Percentiles rank a stretch among this genome's conserved stretches.
Evolutionary conservation across 2,329 filamentous ascomycete species (phyloP).

Genomic region (Sclerotiophoma versabilis): DNA sequence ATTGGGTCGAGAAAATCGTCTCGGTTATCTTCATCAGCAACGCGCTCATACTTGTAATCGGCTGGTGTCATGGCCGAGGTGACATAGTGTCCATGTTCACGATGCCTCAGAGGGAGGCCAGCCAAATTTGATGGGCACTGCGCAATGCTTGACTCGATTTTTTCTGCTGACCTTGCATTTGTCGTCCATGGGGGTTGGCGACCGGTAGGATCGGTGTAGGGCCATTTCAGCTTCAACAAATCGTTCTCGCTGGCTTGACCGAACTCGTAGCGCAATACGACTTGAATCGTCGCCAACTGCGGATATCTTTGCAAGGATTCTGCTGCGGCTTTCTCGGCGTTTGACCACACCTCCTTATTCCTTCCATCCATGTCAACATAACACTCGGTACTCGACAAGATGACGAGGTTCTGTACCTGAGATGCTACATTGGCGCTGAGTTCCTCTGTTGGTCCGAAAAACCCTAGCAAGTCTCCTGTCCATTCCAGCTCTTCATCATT

Average conservation of each 20-base stretch:
- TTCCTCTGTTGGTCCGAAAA: no score
- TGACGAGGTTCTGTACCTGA: background rate
- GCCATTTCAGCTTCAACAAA: background rate
- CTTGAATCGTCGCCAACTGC: background rate
- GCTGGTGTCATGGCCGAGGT: no score
- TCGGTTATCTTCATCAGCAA: background rate
- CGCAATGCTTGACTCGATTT: background rate
- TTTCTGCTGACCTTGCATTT: background rate
- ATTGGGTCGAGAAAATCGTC: background rate
- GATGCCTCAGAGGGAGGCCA: background rate
- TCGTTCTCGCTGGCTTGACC: background rate
- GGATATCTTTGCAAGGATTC: background rate
- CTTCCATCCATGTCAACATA: no score
- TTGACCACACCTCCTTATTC: no score
- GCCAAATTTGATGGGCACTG: background rate
- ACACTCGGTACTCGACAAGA: no score
- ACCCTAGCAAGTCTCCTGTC: no score
- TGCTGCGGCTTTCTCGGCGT: no score
- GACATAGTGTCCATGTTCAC: background rate
- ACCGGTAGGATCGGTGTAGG: no score
- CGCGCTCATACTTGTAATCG: no score
- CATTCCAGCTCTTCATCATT: no score
- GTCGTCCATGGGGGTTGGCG: no score
- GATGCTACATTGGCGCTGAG: background rate
- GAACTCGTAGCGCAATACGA: background rate